A percentile compares a stretch with the other conserved stretches of the same genome.
Evolutionary conservation across 768 basidiomycete species (phyloP).

Genomic region (Lactifluus echinatus): DNA sequence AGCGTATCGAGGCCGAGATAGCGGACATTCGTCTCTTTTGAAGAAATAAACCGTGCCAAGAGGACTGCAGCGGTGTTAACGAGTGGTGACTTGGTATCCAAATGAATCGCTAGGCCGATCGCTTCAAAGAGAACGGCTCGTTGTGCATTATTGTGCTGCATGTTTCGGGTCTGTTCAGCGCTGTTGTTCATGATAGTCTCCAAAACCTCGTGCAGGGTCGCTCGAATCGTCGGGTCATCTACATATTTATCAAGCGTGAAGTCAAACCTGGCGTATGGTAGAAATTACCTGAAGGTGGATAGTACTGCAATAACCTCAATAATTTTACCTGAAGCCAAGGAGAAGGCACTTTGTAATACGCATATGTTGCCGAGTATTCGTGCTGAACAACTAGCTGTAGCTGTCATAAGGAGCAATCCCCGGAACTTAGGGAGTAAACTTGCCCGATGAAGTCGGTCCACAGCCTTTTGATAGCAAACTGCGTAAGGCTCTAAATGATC

Average conservation of each 20-base stretch:
- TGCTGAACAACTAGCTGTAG: slow-evolving; percentile 80
- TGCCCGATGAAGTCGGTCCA: slow-evolving; percentile 78
- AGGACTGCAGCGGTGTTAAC: slow-evolving; percentile 84
- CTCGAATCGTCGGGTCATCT: slow-evolving; percentile 80
- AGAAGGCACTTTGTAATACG: slow-evolving; percentile 96
- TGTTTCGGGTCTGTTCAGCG: slow-evolving; percentile 85
- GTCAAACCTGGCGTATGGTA: neutral
- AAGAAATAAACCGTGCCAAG: slow-evolving; percentile 91
- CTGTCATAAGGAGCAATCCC: neutral
- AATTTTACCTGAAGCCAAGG: slow-evolving; percentile 98
- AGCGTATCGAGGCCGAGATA: slow-evolving; percentile 97
- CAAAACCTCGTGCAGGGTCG: slow-evolving; percentile 72
- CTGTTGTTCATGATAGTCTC: slow-evolving; percentile 87
- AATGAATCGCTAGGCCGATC: slow-evolving; percentile 90
- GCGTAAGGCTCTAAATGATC: slow-evolving; percentile 86
- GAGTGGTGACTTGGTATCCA: slow-evolving; percentile 84
- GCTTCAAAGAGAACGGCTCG: slow-evolving; percentile 98
- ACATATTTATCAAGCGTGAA: neutral
- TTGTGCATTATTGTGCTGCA: slow-evolving; percentile 98
- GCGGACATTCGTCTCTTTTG: slow-evolving; percentile 96
- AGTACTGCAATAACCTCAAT: slow-evolving; percentile 87
- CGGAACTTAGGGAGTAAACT: slow-evolving; percentile 1
- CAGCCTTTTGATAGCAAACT: slow-evolving; percentile 92
- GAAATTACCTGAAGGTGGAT: slow-evolving; percentile 79
- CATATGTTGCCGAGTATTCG: slow-evolving; percentile 81